phyloP scores from a whole-genome alignment of 306 rosid genomes.

The Vigna mungo region DNA sequence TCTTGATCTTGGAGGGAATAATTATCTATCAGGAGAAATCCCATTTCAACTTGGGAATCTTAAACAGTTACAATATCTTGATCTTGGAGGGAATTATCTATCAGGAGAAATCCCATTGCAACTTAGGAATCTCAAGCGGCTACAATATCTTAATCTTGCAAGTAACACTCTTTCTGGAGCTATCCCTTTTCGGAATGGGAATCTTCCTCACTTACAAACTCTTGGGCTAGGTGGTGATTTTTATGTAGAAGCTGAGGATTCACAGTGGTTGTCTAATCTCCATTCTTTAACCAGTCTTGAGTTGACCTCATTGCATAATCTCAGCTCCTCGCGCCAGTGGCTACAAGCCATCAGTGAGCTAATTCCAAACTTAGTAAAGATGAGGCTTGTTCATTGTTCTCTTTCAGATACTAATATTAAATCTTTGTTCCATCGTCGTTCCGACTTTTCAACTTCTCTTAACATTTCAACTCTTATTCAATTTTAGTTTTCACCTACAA shows the following conservation, averaged over 20 bases:
- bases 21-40: too few species aligned
- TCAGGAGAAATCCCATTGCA: too few species aligned
- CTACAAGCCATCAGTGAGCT: neutral
- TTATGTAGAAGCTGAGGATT: neutral
- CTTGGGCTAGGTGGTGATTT: neutral
- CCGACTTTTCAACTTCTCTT: slow-evolving; percentile 22
- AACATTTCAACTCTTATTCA: neutral
- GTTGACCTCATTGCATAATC: neutral
- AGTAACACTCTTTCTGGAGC: neutral
- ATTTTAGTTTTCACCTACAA: neutral
- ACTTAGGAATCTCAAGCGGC: too few species aligned
- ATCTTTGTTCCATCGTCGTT: neutral
- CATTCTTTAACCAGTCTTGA: neutral
- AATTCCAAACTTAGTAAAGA: neutral
- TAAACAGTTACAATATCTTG: too few species aligned
- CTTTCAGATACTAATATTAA: neutral
- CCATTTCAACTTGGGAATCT: too few species aligned
- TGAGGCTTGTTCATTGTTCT: neutral
- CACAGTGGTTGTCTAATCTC: slow-evolving; percentile 22
- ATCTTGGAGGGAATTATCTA: too few species aligned
- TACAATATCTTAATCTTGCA: neutral
- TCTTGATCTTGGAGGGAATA: too few species aligned
- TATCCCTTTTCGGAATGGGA: neutral
- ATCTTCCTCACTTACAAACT: slow-evolving; percentile 2
- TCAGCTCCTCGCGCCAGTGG: neutral